Evolutionary conservation across 2,329 filamentous ascomycete species (phyloP), one percentile per base, ranked within the genome.

Genomic region (Aspergillus jensenii): DNA sequence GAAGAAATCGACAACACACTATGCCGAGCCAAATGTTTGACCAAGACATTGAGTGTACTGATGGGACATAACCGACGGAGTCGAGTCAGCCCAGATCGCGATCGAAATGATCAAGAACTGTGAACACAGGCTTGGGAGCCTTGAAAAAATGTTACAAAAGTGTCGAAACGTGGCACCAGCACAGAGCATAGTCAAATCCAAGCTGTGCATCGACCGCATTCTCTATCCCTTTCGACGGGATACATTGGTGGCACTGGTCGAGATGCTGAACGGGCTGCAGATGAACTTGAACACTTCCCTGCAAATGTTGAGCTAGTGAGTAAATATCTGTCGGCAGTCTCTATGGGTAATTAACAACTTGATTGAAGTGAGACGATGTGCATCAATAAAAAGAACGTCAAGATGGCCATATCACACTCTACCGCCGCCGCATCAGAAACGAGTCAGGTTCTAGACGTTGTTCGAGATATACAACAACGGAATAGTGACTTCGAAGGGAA

Each of bases 271-370:
- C 21, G 54, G 53, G 40, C 33, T 62, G 51, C 59, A 62, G 39
- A 53, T 46, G 31, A 37, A 59, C 44, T 54, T 62, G 31, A 55
- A 59, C 41, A 57, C 57, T 21, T 55, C 56, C 37, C 46, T 62
- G 14, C 59, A 62, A 48, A 37, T 59, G 41, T 37, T 62, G 56
- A 55, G 48, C 37, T 56, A 54, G 56, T 61, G n/a, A 56, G 55
- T 56, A n/a, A n/a, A n/a, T n/a, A 37, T 14, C 33, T 14, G 14
- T 19, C 14, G 14, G 23, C 19, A 4, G 27, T 31, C 2, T 11
- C 4, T 31, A n/a, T 23, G 23, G 4, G 9, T 5, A 12, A 12
- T 0, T 15, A 9, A 23, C 6, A 15, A 11, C 40, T 9, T 0
- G 0, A 31, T 31, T 11, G 8, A 11, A 31, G 27, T 31, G 27